Evolutionary conservation across 2,329 filamentous ascomycete genomes (phyloP).

Genomic region (Diaporthe destruens): DNA sequence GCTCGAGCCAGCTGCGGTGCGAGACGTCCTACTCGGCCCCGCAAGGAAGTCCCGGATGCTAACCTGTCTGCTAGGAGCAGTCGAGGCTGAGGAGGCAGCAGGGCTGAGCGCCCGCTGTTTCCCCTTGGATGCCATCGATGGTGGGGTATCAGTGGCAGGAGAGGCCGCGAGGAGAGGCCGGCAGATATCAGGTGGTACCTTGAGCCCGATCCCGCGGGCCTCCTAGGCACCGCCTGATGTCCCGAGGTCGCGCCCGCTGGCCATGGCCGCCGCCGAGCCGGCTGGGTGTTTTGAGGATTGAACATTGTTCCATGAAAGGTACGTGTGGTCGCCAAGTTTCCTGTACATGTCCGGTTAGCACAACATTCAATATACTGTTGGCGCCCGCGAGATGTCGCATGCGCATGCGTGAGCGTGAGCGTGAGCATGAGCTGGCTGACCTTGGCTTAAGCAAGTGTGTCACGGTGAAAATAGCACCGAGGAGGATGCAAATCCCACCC

Average conservation of each 20-base stretch:
- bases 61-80: conserved; percentile 23
- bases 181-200: conserved; percentile 30
- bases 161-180: conserved; percentile 37
- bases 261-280: conserved; percentile 58
- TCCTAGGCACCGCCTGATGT: conserved; percentile 40
- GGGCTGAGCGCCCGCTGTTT: conserved; percentile 25
- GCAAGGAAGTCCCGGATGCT: conserved; percentile 33
- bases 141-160: conserved; percentile 6
- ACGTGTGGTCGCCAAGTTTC: conserved; percentile 98
- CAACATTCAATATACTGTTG: not conserved
- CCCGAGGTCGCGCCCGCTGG: conserved; percentile 69
- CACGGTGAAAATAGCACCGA: conserved; percentile 89
- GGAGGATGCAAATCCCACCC: conserved; percentile 89
- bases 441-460: conserved; percentile 92
- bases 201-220: conserved; percentile 35
- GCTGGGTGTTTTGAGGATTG: conserved; percentile 58
- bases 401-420: conserved; percentile 38
- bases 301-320: conserved; percentile 90
- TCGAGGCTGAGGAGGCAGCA: conserved; percentile 18
- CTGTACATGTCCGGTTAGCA: conserved; percentile 59
- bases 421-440: conserved; percentile 61
- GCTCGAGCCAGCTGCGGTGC: conserved; percentile 8
- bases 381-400: not conserved
- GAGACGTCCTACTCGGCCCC: not conserved
- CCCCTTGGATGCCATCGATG: conserved; percentile 7